Percentiles rank a stretch among this genome's conserved stretches.
These are phyloP conservation scores for Elongisporangium senticosum DNA, from an alignment of 352 stramenopile genomes.

Conservation along the genomic window DNA sequence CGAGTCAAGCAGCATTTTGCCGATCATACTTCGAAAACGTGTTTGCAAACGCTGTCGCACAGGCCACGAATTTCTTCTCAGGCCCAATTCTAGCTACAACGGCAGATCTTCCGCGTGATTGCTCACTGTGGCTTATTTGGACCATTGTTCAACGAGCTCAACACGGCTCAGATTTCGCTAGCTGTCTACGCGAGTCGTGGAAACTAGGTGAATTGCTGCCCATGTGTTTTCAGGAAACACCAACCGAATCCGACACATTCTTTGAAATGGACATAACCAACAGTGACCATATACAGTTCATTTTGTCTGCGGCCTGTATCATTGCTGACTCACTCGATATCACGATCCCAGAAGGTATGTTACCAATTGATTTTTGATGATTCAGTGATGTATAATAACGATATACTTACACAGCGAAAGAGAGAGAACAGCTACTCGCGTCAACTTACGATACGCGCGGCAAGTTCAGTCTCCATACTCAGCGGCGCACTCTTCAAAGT, in stretches of 20 bases:
- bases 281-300: constrained; percentile 16
- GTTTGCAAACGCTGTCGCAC: constrained; percentile 2
- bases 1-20: not conserved
- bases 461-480: constrained; percentile 18
- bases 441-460: not conserved
- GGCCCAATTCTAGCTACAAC: not conserved
- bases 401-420: not conserved
- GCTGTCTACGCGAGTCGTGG: constrained; percentile 15
- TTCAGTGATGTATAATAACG: not conserved
- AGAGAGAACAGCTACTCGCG: constrained; percentile 2
- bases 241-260: constrained; percentile 3
- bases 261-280: constrained; percentile 11
- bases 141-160: constrained; percentile 12
- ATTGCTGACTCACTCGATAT: constrained; percentile 21
- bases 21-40: constrained; percentile 9
- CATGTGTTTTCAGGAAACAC: not conserved
- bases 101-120: not conserved
- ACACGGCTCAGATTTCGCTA: constrained; percentile 8
- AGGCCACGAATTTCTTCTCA: not conserved
- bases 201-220: constrained; percentile 15
- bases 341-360: constrained; percentile 19
- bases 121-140: constrained; percentile 10
- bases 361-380: not conserved
- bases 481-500: constrained; percentile 7
- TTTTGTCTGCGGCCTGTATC: constrained; percentile 23